A percentile compares a stretch with the other conserved stretches of the same genome.
Conservation (phyloP, 805 yeast species). For the Saturnispora kantuleensis region DNA sequence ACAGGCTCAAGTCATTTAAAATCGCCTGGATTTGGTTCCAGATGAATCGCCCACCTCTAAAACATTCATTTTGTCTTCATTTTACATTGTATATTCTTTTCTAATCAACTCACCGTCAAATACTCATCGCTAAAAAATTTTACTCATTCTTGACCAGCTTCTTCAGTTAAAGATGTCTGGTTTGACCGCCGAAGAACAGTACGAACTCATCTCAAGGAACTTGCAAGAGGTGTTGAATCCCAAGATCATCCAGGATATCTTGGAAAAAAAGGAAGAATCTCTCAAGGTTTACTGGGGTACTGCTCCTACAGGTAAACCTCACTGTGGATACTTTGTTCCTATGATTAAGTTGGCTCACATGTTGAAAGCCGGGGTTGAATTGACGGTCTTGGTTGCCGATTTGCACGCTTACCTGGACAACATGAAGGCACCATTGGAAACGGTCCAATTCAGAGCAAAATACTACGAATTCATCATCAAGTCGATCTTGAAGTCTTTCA, state of each 20-base stretch:
- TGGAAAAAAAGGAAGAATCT: constrained; percentile 74
- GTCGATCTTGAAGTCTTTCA: constrained; percentile 73
- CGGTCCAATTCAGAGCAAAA: constrained; percentile 77
- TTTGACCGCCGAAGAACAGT: constrained; percentile 52
- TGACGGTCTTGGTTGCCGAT: constrained; percentile 85
- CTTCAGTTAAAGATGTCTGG: constrained; percentile 13
- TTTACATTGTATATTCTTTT: too few species aligned
- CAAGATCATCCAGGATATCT: constrained; percentile 74
- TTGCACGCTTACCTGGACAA: constrained; percentile 94
- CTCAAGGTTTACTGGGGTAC: constrained; percentile 96
- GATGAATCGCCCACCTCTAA: too few species aligned
- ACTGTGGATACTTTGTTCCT: constrained; percentile 97
- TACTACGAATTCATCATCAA: constrained; percentile 81
- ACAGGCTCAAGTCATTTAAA: background rate
- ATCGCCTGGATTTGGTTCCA: too few species aligned
- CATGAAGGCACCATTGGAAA: constrained; percentile 96
- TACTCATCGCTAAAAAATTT: background rate
- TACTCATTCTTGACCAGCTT: background rate
- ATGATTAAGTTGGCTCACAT: constrained; percentile 95
- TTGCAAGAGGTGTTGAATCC: constrained; percentile 88
- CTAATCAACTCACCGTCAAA: too few species aligned
- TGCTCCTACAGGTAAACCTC: constrained; percentile 98
- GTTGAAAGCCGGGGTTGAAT: constrained; percentile 92
- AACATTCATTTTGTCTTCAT: too few species aligned
- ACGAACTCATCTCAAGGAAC: constrained; percentile 67